A percentile compares a stretch with the other conserved stretches of the same genome.
Conservation (phyloP, 441 rosid species). For the Raphanus hybrid region DNA sequence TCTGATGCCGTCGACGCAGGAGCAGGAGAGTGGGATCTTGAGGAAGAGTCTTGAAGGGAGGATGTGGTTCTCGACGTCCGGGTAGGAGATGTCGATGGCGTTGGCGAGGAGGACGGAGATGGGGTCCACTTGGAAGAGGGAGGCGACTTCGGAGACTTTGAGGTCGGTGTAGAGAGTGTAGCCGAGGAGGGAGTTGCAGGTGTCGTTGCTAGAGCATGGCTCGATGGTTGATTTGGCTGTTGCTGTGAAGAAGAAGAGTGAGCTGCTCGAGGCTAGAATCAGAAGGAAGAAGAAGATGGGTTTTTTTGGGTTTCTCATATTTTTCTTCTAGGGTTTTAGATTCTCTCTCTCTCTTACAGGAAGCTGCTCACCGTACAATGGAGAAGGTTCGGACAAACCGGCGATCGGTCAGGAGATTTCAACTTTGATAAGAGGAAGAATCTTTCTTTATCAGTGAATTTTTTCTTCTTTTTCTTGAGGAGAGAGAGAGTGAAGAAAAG, state of each 20-base stretch:
- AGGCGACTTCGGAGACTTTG: slow-evolving; percentile 90
- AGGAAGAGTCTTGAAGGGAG: slow-evolving; percentile 85
- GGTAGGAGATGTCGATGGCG: slow-evolving; percentile 90
- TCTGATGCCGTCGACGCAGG: slow-evolving; percentile 89
- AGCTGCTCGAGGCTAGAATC: no score
- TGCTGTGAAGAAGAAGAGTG: no score
- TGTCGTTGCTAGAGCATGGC: slow-evolving; percentile 88
- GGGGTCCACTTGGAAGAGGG: slow-evolving; percentile 96
- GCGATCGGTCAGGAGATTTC: slow-evolving; percentile 4
- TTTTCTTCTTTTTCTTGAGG: neutral
- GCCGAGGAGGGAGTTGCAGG: slow-evolving; percentile 88
- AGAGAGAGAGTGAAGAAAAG: slow-evolving; percentile 19
- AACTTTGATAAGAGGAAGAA: neutral
- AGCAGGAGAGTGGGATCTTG: slow-evolving; percentile 74
- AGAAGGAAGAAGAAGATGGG: neutral
- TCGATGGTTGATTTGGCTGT: no score
- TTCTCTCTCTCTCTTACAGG: neutral
- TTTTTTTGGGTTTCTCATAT: no score
- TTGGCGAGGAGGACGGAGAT: slow-evolving; percentile 76
- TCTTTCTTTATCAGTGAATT: slow-evolving; percentile 14
- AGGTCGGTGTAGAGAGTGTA: slow-evolving; percentile 97
- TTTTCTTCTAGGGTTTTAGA: no score
- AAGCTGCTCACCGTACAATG: neutral
- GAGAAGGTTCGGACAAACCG: neutral
- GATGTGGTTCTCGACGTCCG: slow-evolving; percentile 91